Evolutionary conservation across 169 alveolate genomes (phyloP), one percentile per base, ranked within the genome.

Genomic region (Cryptosporidium viatorum): DNA sequence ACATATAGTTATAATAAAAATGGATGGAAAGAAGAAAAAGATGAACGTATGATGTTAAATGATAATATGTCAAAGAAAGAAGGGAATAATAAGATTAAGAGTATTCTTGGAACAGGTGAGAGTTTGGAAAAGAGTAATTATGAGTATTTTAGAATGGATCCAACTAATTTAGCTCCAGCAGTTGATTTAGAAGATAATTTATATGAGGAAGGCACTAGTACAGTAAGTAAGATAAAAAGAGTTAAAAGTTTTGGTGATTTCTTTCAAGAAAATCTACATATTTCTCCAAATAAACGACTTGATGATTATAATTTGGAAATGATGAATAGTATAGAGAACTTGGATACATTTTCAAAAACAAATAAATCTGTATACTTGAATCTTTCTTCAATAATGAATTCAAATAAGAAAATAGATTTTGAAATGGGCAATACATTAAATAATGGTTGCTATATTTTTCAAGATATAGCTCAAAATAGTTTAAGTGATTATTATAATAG

Each of bases 211-310:
- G 55, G 16, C 35, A 37, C 7, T 37, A 35, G 37, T 8, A 29
- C 41, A 8, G 60, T 37, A 35, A 51, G n/a, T n/a, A 73, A 23
- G 35, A 73, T 73, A 23, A 73, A 73, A 26, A 73, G 68, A 58
- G 59, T 29, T 21, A 73, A 73, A 23, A 73, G 70, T 23, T 73
- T 73, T 73, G 86, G 86, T 6, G 86, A 73, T 58, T 73, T 73
- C 31, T 73, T 73, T 26, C 86, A 73, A 39, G 86, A 58, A 6
- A 73, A 73, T 59, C 21, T 73, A 37, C 62, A 73, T 59, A 73
- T 73, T 52, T 73, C 86, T 2, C 86, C 86, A 16, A 73, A 58
- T 37, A 73, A 14, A 33, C 48, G 14, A 6, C 12, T 48, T 1
- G 12, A 16, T 16, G 21, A 12, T 2, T 14, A 48, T 12, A 48